Percentiles rank a stretch among this genome's conserved stretches.
These are phyloP conservation scores for Hypoxylon rickii DNA, from an alignment of 495 filamentous ascomycete genomes.

Conservation along the genomic window DNA sequence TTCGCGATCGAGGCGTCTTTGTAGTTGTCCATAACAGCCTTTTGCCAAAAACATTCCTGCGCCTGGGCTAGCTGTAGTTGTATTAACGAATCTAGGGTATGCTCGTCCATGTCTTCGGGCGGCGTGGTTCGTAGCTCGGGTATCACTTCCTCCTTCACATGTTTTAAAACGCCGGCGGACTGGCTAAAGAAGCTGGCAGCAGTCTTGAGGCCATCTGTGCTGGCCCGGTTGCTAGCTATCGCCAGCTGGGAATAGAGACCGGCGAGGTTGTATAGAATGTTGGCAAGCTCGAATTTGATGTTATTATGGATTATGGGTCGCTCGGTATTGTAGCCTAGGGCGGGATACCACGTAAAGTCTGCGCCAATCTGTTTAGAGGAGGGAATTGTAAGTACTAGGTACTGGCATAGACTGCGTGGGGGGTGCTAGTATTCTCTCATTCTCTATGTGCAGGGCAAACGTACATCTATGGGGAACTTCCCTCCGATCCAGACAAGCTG, in stretches of 20 bases:
- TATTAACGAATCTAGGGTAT: slow-evolving; percentile 81
- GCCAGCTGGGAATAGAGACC: slow-evolving; percentile 93
- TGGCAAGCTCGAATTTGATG: slow-evolving; percentile 91
- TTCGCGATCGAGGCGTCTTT: slow-evolving; percentile 91
- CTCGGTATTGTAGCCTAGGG: slow-evolving; percentile 85
- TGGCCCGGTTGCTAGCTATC: slow-evolving; percentile 72
- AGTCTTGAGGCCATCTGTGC: slow-evolving; percentile 83
- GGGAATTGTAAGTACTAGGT: slow-evolving; percentile 28
- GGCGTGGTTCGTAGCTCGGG: slow-evolving; percentile 79
- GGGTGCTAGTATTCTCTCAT: too few species aligned
- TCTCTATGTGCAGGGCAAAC: slow-evolving; percentile 39
- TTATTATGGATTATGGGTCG: slow-evolving; percentile 87
- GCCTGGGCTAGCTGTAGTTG: slow-evolving; percentile 87
- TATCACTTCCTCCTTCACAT: slow-evolving; percentile 78
- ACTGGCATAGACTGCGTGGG: too few species aligned
- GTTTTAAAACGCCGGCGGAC: slow-evolving; percentile 79
- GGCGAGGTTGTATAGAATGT: slow-evolving; percentile 89
- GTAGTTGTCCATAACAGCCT: slow-evolving; percentile 90
- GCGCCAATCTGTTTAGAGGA: slow-evolving; percentile 72
- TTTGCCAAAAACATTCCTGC: slow-evolving; percentile 98
- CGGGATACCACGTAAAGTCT: slow-evolving; percentile 94
- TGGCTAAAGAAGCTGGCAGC: slow-evolving; percentile 92
- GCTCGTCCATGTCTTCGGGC: slow-evolving; percentile 93
- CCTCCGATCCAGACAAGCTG: slow-evolving; percentile 93
- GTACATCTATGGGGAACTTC: slow-evolving; percentile 95